Conservation (phyloP, 2,329 filamentous ascomycete species). For the Epichloe sibirici region DNA sequence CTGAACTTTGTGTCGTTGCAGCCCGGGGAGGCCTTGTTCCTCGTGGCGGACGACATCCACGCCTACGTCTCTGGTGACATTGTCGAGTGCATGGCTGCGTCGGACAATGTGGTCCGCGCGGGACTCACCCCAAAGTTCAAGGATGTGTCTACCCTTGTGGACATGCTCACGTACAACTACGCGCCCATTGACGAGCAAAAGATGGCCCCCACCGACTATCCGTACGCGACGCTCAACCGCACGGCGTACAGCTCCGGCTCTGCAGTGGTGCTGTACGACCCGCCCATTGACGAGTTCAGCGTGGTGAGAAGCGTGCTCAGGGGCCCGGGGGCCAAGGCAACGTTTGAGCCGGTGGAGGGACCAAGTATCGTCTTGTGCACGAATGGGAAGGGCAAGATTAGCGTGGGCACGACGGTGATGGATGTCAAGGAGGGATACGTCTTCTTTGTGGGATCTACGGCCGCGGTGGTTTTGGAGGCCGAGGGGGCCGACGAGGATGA, state of each 20-base stretch:
- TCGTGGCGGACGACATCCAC: conserved; percentile 94
- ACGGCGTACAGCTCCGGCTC: conserved; percentile 68
- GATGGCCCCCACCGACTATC: conserved; percentile 75
- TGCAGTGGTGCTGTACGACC: conserved; percentile 69
- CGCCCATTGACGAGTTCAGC: conserved; percentile 91
- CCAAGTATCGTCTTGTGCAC: conserved; percentile 93
- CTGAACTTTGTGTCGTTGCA: conserved; percentile 85
- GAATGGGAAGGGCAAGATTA: conserved; percentile 67
- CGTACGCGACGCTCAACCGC: conserved; percentile 74
- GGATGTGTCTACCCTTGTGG: conserved; percentile 77
- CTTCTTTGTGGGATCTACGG: conserved; percentile 79
- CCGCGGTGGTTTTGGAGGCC: conserved; percentile 69
- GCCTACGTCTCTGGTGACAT: conserved; percentile 90
- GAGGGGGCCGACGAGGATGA: conserved; percentile 48
- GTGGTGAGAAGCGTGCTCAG: conserved; percentile 73
- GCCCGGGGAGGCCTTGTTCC: conserved; percentile 87
- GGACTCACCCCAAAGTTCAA: conserved; percentile 99
- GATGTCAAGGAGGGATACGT: conserved; percentile 63
- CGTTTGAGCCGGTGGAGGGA: conserved; percentile 75
- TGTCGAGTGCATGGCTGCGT: conserved; percentile 97
- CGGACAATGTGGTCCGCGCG: conserved; percentile 96
- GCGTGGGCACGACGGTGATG: conserved; percentile 70
- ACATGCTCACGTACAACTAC: conserved; percentile 90
- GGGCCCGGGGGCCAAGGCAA: conserved; percentile 62
- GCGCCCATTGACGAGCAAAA: conserved; percentile 92